A percentile compares a stretch with the other conserved stretches of the same genome.
These are phyloP conservation scores for Fusarium avenaceum DNA, from an alignment of 2,329 filamentous ascomycete species.

Conservation along the genomic window DNA sequence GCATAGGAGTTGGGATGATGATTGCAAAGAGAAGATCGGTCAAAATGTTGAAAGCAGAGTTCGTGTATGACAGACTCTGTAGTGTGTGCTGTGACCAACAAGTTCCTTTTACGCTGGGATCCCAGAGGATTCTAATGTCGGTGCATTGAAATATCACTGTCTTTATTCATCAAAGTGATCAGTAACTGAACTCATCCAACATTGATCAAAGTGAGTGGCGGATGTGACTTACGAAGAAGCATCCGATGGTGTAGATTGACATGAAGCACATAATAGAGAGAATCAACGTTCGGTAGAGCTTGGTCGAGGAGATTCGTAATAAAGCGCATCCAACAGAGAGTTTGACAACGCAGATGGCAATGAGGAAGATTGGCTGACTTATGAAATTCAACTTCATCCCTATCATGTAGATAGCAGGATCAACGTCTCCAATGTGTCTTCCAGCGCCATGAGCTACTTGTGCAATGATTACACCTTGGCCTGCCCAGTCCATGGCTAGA, in stretches of 20 bases:
- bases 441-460: conserved; percentile 61
- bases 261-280: conserved; percentile 56
- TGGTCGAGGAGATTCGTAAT: conserved; percentile 56
- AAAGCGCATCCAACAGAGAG: conserved; percentile 59
- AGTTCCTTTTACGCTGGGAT: conserved; percentile 52
- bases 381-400: conserved; percentile 60
- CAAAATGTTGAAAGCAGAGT: conserved; percentile 54
- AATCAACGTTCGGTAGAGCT: conserved; percentile 55
- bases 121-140: conserved; percentile 61
- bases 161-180: background rate
- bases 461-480: conserved; percentile 57
- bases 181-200: no score
- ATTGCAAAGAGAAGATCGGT: conserved; percentile 58
- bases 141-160: conserved; percentile 64
- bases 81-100: conserved; percentile 60
- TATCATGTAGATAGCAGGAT: conserved; percentile 49
- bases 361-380: conserved; percentile 60
- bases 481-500: conserved; percentile 53
- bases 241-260: conserved; percentile 50
- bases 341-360: conserved; percentile 59
- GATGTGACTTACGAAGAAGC: conserved; percentile 52
- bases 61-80: conserved; percentile 59
- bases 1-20: conserved; percentile 56
- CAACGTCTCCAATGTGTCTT: conserved; percentile 59
- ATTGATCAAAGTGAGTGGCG: no score